Percentiles rank a stretch among this genome's conserved stretches.
phyloP scores from a whole-genome alignment of 352 stramenopile genomes.

The Globisporangium nunn region DNA sequence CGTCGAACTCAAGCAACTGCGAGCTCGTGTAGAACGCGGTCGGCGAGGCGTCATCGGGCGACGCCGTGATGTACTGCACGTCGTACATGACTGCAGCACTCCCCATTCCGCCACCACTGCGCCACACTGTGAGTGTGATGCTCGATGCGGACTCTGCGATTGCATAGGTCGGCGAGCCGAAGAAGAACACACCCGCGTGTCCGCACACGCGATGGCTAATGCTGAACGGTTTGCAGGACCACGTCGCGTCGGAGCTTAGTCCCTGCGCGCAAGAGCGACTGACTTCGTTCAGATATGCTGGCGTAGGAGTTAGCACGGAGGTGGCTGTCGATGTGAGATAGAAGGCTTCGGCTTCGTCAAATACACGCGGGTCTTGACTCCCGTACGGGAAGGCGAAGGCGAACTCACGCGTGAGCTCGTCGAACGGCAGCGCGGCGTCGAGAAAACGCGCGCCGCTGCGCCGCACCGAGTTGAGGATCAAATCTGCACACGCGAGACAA shows the following conservation, averaged over 20 bases:
- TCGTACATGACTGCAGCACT: constrained; percentile 69
- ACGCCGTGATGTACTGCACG: constrained; percentile 79
- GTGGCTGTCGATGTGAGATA: constrained; percentile 17
- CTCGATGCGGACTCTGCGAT: constrained; percentile 60
- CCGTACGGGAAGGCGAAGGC: constrained; percentile 88
- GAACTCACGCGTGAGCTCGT: constrained; percentile 88
- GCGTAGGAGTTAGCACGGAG: neutral
- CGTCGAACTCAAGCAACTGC: constrained; percentile 70
- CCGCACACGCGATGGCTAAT: constrained; percentile 88
- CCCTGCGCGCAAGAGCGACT: constrained; percentile 63
- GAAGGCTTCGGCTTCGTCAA: constrained; percentile 91
- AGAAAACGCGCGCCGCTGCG: constrained; percentile 77
- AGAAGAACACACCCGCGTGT: constrained; percentile 85
- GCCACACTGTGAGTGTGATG: constrained; percentile 78
- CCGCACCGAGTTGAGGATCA: constrained; percentile 87
- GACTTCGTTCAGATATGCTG: constrained; percentile 38
- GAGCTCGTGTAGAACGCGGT: constrained; percentile 86
- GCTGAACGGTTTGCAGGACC: constrained; percentile 38
- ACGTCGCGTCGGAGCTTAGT: constrained; percentile 40
- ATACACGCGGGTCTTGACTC: constrained; percentile 80
- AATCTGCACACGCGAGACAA: constrained; percentile 89
- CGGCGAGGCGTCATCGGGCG: constrained; percentile 62
- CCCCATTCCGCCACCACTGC: constrained; percentile 85
- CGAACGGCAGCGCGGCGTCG: constrained; percentile 67
- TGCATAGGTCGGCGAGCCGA: constrained; percentile 80